Percentiles rank a stretch among this genome's conserved stretches.
Conservation (phyloP, 495 filamentous ascomycete genomes). For the Rusavskia elegans region DNA sequence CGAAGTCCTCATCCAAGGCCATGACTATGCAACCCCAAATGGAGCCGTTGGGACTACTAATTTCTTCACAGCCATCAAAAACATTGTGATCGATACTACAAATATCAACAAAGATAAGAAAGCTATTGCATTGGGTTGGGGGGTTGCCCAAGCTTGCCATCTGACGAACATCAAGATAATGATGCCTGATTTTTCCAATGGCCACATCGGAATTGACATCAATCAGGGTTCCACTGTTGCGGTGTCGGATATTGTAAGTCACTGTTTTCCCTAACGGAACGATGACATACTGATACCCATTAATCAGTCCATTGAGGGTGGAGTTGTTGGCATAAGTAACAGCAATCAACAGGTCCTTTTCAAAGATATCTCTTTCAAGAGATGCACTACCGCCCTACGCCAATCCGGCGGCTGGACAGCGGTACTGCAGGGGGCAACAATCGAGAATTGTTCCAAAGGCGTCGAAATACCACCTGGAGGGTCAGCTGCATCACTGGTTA, state of each 20-base stretch:
- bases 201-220: conserved; percentile 50
- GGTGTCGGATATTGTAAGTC: conserved; percentile 29
- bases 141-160: conserved; percentile 52
- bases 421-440: conserved; percentile 22
- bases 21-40: conserved; percentile 13
- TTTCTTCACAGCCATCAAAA: conserved; percentile 29
- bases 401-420: conserved; percentile 25
- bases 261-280: conserved; percentile 5
- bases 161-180: conserved; percentile 57
- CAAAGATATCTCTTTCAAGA: conserved; percentile 28
- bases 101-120: conserved; percentile 10
- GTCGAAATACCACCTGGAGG: conserved; percentile 21
- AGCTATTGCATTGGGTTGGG: conserved; percentile 38
- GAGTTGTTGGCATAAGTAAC: conserved; percentile 30
- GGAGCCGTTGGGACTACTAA: conserved; percentile 20
- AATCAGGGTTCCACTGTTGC: conserved; percentile 41
- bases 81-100: conserved; percentile 24
- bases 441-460: conserved; percentile 19
- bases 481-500: conserved; percentile 32
- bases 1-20: conserved; percentile 20
- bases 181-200: conserved; percentile 37
- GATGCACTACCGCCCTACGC: conserved; percentile 23
- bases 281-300: neutral
- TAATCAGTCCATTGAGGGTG: conserved; percentile 31
- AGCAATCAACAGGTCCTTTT: conserved; percentile 38